Percentiles rank a stretch among this genome's conserved stretches.
phyloP scores from a whole-genome alignment of 345 rosid species.

The Salix exigua region DNA sequence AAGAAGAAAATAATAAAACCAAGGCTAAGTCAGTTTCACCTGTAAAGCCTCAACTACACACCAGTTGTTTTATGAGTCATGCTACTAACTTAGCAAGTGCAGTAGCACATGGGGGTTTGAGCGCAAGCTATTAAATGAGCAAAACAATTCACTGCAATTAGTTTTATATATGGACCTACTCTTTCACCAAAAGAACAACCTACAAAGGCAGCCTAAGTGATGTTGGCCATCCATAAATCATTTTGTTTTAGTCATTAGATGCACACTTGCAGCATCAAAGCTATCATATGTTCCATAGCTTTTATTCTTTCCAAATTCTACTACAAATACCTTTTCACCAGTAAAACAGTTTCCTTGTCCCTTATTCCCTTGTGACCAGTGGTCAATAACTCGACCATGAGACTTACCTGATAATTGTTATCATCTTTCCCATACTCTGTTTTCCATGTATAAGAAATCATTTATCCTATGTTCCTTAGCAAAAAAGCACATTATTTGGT shows the following conservation, averaged over 20 bases:
- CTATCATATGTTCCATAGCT: background rate
- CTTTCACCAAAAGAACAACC: background rate
- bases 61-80: background rate
- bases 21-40: background rate
- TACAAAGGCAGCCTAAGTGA: background rate
- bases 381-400: background rate
- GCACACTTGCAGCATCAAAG: background rate
- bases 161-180: background rate
- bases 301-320: background rate
- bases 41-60: background rate
- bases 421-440: no score
- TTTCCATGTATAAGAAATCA: no score
- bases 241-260: background rate
- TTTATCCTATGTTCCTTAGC: no score
- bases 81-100: background rate
- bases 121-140: background rate
- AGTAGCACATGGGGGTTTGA: background rate
- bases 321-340: background rate
- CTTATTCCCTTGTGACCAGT: background rate
- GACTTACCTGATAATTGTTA: background rate
- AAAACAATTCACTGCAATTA: background rate
- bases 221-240: background rate
- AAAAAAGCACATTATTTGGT: background rate
- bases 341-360: background rate
- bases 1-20: background rate